A percentile compares a stretch with the other conserved stretches of the same genome.
Conservation (phyloP, 1,139 yeast genomes). For the Pichia sp. region DNA sequence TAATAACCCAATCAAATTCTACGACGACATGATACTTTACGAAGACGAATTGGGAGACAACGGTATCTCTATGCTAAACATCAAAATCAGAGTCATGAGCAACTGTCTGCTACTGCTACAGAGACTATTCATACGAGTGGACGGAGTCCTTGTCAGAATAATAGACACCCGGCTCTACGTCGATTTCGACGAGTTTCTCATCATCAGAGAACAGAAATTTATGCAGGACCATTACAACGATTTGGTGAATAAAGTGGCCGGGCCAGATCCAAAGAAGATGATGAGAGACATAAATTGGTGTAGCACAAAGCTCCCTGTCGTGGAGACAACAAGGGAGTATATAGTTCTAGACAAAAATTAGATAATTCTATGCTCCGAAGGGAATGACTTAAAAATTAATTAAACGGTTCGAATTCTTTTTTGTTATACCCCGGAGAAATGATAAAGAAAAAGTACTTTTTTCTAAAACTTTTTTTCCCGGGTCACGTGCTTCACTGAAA, state of each 20-base stretch:
- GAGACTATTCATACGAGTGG: slow-evolving; percentile 82
- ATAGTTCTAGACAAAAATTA: slow-evolving; percentile 5
- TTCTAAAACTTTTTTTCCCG: too few relatives aligned
- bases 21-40: slow-evolving; percentile 80
- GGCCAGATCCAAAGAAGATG: slow-evolving; percentile 64
- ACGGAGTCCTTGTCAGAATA: slow-evolving; percentile 77
- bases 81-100: slow-evolving; percentile 87
- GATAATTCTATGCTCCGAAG: background rate
- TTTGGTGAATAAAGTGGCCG: slow-evolving; percentile 39
- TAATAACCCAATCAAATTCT: slow-evolving; percentile 76
- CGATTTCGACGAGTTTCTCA: slow-evolving; percentile 62
- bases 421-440: background rate
- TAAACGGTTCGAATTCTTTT: too few relatives aligned
- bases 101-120: slow-evolving; percentile 67
- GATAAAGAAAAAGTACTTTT: background rate
- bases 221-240: slow-evolving; percentile 65
- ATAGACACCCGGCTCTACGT: slow-evolving; percentile 81
- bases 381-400: too few relatives aligned
- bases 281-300: slow-evolving; percentile 59
- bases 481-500: background rate
- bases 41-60: slow-evolving; percentile 97
- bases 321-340: slow-evolving; percentile 25
- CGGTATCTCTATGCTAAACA: slow-evolving; percentile 75
- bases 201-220: slow-evolving; percentile 73
- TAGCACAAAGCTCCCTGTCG: slow-evolving; percentile 25